Evolutionary conservation across 73 alveolate species (phyloP), one percentile per base, ranked within the genome.

Genomic region (Paramecium primaurelia): DNA sequence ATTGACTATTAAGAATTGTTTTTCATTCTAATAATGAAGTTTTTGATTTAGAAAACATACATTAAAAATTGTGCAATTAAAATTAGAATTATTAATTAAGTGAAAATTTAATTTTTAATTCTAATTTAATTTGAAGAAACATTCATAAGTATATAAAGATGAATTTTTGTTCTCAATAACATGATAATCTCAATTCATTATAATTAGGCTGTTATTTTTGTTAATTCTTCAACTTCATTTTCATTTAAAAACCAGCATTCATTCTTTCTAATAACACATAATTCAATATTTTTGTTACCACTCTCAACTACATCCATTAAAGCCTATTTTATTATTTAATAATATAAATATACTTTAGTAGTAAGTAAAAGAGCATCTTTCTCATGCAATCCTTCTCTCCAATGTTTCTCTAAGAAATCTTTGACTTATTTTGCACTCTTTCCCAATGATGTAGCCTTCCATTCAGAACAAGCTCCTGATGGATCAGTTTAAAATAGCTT

Each of bases 381-480:
- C 80, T 93, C 96, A 47, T 58, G 92, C 92, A 96, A 83, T 92
- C 94, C 98, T 59, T 96, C 98, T 38, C 92, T 89, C 93, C 97
- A 96, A 94, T 93, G 93, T 59, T 98, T 97, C 91, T 97, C 99
- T 26, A 98, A 92, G 80, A 92, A 96, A 42, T 96, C 99, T 68
- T 95, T 92, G 42, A 98, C 96, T 80, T 86, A 92, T 94, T 98
- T 97, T 11, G 98, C 95, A 93, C 96, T 96, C 84, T 97, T 93
- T 40, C 99, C 99, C 37, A 98, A 95, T 8, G 99, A 98, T 14
- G 96, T 96, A 9, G 99, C 99, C 84, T 95, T 98, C 99, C 99
- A 98, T 75, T 95, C 97, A 18, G 98, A 73, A 60, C 94, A 97
- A 47, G 97, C 97, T 16, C 99, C 99, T 18, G 99, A 96, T 26